Evolutionary conservation across 441 rosid genomes (phyloP), one percentile per base, ranked within the genome.

Genomic region (Cnidoscolus chayamansa): DNA sequence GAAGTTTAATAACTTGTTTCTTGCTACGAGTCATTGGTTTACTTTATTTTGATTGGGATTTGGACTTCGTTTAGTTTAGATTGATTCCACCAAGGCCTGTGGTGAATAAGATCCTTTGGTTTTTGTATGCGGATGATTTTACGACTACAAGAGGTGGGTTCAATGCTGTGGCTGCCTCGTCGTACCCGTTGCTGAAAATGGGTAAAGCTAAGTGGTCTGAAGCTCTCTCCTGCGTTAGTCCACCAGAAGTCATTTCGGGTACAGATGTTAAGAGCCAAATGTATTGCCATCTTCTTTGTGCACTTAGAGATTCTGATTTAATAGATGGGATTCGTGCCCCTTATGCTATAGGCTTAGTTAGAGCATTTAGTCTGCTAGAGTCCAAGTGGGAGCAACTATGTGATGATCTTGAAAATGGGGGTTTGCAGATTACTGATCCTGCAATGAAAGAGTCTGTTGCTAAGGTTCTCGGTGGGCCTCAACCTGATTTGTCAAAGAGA

Each of bases 231-330:
- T 45, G 56, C 25, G 59, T 67, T 68, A 81, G 86, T 74, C 84
- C 86, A 0, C 53, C 59, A 16, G 84, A 81, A 71, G 83, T 87
- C 76, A 68, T 86, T 51, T 67, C 81, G 17, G 85, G 83, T 67
- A 70, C 81, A 48, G 75, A 83, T 73, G 19, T 76, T 48, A 74
- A 81, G 73, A 77, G 76, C 30, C 87, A 82, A 73, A 76, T 80
- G 78, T 85, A 83, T 53, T 83, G 86, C 68, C 87, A 85, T 78
- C 85, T 82, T 63, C 86, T 87, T 45, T 82, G 89, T 72, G 84
- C 83, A 55, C 82, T 85, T 55, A 69, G 81, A 67, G 72, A 71
- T 72, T 82, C 31, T 69, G 76, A 83, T 74, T 47, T 54, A 32
- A 60, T 87, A 1, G 83, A 80, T 74, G 82, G 80, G 51, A 81